Evolutionary conservation across 306 rosid species (phyloP).

Genomic region (Quercus suber): DNA sequence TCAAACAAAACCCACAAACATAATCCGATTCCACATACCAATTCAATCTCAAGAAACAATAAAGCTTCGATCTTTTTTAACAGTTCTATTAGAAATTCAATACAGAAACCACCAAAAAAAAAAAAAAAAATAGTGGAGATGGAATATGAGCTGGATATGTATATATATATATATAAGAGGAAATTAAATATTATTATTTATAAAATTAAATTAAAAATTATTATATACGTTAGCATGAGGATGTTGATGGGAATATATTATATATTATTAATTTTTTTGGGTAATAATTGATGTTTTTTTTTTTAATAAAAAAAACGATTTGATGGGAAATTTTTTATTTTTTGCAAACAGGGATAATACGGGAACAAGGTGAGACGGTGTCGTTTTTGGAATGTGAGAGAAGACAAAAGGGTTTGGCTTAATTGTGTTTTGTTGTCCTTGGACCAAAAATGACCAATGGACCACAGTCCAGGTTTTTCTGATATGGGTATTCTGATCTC

Average conservation of each 20-base stretch:
- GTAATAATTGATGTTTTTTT: too few relatives aligned
- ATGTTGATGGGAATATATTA: neutral
- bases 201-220: neutral
- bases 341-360: too few relatives aligned
- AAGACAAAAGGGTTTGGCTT: too few relatives aligned
- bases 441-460: too few relatives aligned
- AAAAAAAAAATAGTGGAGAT: neutral
- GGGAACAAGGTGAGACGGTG: too few relatives aligned
- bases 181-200: neutral
- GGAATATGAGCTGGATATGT: neutral
- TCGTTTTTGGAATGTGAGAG: too few relatives aligned
- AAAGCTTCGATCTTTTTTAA: neutral
- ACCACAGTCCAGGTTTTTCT: too few relatives aligned
- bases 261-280: neutral
- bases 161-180: neutral
- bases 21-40: neutral
- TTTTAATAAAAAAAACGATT: too few relatives aligned
- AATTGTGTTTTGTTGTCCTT: too few relatives aligned
- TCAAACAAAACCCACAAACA: neutral
- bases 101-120: neutral
- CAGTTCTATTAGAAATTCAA: neutral
- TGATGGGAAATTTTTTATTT: too few relatives aligned
- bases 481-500: too few relatives aligned
- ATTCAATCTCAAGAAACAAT: neutral
- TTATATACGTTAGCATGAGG: neutral